Percentiles rank a stretch among this genome's conserved stretches.
These are phyloP conservation scores for Plasmopara muralis DNA, from an alignment of 352 stramenopile genomes.

Conservation along the genomic window DNA sequence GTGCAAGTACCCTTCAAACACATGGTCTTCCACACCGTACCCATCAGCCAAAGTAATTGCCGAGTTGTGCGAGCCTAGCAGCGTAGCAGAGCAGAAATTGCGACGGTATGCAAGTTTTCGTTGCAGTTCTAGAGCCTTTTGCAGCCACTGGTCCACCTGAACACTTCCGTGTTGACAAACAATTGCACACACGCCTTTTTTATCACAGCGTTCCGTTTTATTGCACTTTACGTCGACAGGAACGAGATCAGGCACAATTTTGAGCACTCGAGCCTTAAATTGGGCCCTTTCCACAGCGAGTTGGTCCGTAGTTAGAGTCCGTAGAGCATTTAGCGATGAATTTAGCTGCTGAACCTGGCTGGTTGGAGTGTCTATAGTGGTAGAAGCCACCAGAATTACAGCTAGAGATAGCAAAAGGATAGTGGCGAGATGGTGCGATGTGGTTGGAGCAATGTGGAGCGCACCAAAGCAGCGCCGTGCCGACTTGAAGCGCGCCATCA, in stretches of 20 bases:
- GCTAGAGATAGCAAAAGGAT: background rate
- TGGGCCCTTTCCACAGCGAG: conserved; percentile 20
- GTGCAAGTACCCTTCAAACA: conserved; percentile 53
- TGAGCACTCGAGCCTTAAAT: conserved; percentile 32
- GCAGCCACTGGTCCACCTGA: conserved; percentile 48
- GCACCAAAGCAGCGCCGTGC: background rate
- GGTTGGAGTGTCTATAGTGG: background rate
- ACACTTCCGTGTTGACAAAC: conserved; percentile 58
- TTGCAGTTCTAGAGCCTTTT: conserved; percentile 54
- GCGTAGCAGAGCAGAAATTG: conserved; percentile 62
- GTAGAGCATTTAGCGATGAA: conserved; percentile 8
- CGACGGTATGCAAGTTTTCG: conserved; percentile 62
- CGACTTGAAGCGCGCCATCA: conserved; percentile 7
- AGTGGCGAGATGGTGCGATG: background rate
- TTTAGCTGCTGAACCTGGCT: background rate
- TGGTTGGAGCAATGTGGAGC: background rate
- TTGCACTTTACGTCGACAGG: conserved; percentile 49
- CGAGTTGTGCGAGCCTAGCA: conserved; percentile 72
- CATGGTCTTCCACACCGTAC: conserved; percentile 71
- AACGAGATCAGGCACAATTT: conserved; percentile 56
- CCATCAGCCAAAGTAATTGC: conserved; percentile 59
- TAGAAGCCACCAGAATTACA: background rate
- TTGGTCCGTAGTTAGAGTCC: conserved; percentile 17
- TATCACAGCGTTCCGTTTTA: conserved; percentile 47
- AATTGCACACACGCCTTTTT: conserved; percentile 50